Conservation (phyloP, 495 filamentous ascomycete species). For the Penicillium samsonianum region DNA sequence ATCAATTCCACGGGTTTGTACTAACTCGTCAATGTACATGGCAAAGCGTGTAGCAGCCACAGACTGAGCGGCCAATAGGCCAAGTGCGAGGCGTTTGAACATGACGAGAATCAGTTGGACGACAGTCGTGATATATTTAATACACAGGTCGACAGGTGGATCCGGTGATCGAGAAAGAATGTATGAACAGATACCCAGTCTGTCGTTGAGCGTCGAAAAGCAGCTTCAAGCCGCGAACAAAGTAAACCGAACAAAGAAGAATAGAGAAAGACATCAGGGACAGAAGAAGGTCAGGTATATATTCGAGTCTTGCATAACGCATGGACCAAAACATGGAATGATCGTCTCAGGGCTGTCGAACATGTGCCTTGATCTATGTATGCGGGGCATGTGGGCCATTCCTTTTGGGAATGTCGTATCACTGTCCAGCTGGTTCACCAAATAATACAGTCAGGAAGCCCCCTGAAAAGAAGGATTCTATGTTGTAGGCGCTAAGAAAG, state of each 20-base stretch:
- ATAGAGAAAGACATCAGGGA: neutral
- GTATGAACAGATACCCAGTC: neutral
- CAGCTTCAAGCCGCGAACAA: constrained; percentile 5
- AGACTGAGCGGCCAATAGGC: constrained; percentile 37
- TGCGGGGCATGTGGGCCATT: constrained; percentile 15
- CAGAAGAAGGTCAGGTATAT: constrained; percentile 2
- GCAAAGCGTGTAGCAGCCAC: constrained; percentile 34
- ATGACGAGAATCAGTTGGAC: constrained; percentile 18
- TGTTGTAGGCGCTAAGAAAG: neutral
- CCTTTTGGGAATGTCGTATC: constrained; percentile 8
- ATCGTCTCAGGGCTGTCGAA: constrained; percentile 3
- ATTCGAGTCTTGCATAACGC: neutral
- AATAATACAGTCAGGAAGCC: neutral
- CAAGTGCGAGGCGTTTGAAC: constrained; percentile 33
- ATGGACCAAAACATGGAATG: constrained; percentile 12
- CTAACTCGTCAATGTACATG: constrained; percentile 47
- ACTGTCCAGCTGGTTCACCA: neutral
- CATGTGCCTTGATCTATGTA: neutral
- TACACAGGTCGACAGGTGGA: neutral
- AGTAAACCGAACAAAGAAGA: neutral
- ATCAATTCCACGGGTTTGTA: neutral
- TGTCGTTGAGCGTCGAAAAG: neutral
- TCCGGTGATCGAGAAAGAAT: constrained; percentile 2
- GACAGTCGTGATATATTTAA: neutral
- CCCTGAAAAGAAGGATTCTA: neutral